Conservation (phyloP, 306 rosid species). For the Cicer judaicum region DNA sequence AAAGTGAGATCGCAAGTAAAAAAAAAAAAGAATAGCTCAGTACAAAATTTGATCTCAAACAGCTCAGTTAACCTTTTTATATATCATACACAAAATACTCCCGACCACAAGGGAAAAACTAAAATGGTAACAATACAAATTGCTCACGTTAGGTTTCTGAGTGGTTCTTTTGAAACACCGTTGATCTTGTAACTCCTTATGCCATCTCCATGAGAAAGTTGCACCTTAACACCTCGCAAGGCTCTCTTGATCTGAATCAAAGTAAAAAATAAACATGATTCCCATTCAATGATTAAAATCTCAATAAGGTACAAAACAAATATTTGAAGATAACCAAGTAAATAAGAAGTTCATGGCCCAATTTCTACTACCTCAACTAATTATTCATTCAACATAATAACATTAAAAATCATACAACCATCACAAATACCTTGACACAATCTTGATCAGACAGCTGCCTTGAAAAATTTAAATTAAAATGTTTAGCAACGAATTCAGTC, state of each 20-base stretch:
- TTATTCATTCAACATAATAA: background rate
- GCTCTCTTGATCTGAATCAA: slow-evolving; percentile 57
- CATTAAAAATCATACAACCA: background rate
- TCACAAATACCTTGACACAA: slow-evolving; percentile 59
- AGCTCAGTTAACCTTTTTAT: background rate
- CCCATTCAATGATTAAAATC: no score
- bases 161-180: slow-evolving; percentile 57
- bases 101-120: background rate
- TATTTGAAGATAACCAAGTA: background rate
- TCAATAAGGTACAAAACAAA: no score
- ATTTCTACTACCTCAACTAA: background rate
- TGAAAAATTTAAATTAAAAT: slow-evolving; percentile 41
- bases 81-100: background rate
- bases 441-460: slow-evolving; percentile 62
- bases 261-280: background rate
- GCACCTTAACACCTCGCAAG: slow-evolving; percentile 60
- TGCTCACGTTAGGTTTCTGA: slow-evolving; percentile 59
- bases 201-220: slow-evolving; percentile 6
- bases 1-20: background rate
- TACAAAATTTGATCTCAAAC: background rate
- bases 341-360: background rate
- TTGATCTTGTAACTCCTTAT: slow-evolving; percentile 48
- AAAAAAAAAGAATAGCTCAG: background rate
- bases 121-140: background rate
- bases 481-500: slow-evolving; percentile 44